These are phyloP conservation scores for Cutaneotrichosporon curvatum DNA, from an alignment of 1,284 basidiomycete species.

Conservation along the genomic window DNA sequence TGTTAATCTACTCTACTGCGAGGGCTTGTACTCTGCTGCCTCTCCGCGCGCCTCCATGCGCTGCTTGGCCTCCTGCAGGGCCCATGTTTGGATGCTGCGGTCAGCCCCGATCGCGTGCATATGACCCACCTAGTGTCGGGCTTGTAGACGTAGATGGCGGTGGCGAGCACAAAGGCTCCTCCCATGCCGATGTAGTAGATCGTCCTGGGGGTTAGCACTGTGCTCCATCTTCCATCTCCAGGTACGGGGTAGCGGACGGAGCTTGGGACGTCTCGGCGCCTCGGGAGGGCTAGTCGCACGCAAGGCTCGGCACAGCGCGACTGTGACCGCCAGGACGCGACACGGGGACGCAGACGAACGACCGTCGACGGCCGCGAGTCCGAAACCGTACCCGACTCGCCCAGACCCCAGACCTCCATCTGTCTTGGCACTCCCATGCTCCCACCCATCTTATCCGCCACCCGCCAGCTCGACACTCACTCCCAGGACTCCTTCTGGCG, in stretches of 20 bases:
- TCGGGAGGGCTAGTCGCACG: no score
- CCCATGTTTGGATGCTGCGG: slow-evolving; percentile 78
- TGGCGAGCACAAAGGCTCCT: slow-evolving; percentile 71
- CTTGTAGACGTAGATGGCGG: slow-evolving; percentile 81
- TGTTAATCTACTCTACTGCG: slow-evolving; percentile 5
- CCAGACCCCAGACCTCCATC: no score
- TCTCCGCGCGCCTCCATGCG: slow-evolving; percentile 84
- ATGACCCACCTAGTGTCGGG: slow-evolving; percentile 80
- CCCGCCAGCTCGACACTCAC: slow-evolving; percentile 26
- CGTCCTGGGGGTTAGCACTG: slow-evolving; percentile 57
- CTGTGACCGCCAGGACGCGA: no score
- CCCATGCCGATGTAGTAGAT: slow-evolving; percentile 87
- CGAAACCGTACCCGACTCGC: no score
- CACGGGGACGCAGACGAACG: no score
- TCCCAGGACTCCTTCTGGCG: slow-evolving; percentile 37
- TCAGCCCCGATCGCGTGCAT: neutral
- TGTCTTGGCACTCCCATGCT: no score
- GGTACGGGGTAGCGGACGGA: no score
- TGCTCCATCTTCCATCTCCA: neutral
- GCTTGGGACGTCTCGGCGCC: no score
- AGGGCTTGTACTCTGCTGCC: slow-evolving; percentile 66
- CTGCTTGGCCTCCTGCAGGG: slow-evolving; percentile 74
- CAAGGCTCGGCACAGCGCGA: no score
- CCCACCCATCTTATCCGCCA: no score
- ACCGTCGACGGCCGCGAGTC: no score